A percentile compares a stretch with the other conserved stretches of the same genome.
phyloP scores from a whole-genome alignment of 805 yeast species.

The Schwanniomyces yamadae region DNA sequence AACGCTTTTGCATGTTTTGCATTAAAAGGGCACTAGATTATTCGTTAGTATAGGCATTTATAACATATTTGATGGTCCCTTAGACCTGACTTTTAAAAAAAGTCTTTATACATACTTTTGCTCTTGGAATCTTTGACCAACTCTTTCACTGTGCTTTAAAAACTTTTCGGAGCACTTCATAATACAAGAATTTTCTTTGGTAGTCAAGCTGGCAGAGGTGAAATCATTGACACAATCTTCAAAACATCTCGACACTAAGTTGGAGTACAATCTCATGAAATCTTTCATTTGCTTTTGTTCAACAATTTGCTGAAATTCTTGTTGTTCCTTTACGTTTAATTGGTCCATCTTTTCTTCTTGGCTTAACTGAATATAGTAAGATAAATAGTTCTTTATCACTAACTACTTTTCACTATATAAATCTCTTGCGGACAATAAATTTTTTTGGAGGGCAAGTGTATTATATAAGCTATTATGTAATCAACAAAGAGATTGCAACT shows the following conservation, averaged over 20 bases:
- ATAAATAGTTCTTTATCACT: too few species aligned
- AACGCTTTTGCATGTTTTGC: constrained; percentile 54
- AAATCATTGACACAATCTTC: constrained; percentile 97
- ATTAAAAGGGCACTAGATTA: constrained; percentile 55
- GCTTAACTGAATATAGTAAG: too few species aligned
- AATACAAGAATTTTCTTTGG: constrained; percentile 83
- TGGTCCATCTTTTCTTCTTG: constrained; percentile 69
- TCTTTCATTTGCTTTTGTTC: constrained; percentile 99
- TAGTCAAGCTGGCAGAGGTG: constrained; percentile 84
- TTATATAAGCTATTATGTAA: neutral
- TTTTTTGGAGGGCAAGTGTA: constrained; percentile 4
- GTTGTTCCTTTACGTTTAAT: constrained; percentile 92
- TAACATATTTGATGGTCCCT: neutral
- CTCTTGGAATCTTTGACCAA: constrained; percentile 98
- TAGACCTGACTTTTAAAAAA: neutral
- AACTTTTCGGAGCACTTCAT: constrained; percentile 95
- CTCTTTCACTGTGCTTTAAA: constrained; percentile 96
- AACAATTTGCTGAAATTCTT: constrained; percentile 90
- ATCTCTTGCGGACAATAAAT: constrained; percentile 12
- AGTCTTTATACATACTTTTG: constrained; percentile 57
- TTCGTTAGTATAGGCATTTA: constrained; percentile 23
- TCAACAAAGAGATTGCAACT: neutral
- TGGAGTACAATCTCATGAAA: constrained; percentile 95
- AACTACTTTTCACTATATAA: too few species aligned
- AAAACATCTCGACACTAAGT: constrained; percentile 95